phyloP scores from a whole-genome alignment of 768 basidiomycete species.

The Phylloporus scabripes region DNA sequence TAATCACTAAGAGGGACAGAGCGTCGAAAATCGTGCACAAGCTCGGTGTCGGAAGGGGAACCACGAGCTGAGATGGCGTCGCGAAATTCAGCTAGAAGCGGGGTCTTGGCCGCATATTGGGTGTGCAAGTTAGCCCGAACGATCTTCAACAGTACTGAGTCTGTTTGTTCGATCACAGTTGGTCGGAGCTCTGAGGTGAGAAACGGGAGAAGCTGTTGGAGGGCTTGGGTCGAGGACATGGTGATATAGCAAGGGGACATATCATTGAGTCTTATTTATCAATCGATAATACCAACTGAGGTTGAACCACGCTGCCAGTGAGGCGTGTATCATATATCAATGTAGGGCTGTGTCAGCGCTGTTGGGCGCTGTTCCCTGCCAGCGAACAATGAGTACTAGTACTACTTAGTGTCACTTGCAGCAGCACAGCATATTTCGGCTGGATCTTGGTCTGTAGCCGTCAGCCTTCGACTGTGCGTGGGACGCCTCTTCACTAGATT shows the following conservation, averaged over 20 bases:
- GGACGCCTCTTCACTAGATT: too few species aligned
- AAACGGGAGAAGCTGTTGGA: not conserved
- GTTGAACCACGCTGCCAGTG: too few species aligned
- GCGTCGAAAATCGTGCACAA: constrained; percentile 1
- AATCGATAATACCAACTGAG: too few species aligned
- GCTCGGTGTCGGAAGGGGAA: not conserved
- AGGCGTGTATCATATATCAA: too few species aligned
- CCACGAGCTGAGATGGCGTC: not conserved
- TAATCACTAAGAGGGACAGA: constrained; percentile 2
- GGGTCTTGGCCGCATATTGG: constrained; percentile 1
- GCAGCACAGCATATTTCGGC: too few species aligned
- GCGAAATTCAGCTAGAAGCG: constrained; percentile 1
- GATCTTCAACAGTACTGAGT: not conserved
- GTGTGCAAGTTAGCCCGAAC: constrained; percentile 1
- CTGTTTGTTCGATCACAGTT: not conserved
- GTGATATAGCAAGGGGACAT: not conserved
- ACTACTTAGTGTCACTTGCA: too few species aligned
- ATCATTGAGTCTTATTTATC: not conserved
- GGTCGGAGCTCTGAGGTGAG: not conserved
- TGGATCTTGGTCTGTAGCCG: too few species aligned
- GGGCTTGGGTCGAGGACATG: too few species aligned
- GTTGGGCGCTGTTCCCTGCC: too few species aligned
- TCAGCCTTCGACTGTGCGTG: too few species aligned
- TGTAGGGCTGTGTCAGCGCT: too few species aligned
- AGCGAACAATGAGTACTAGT: too few species aligned